These are phyloP conservation scores for Spergularia bocconei DNA, from an alignment of 148 eudicot species.

Conservation along the genomic window DNA sequence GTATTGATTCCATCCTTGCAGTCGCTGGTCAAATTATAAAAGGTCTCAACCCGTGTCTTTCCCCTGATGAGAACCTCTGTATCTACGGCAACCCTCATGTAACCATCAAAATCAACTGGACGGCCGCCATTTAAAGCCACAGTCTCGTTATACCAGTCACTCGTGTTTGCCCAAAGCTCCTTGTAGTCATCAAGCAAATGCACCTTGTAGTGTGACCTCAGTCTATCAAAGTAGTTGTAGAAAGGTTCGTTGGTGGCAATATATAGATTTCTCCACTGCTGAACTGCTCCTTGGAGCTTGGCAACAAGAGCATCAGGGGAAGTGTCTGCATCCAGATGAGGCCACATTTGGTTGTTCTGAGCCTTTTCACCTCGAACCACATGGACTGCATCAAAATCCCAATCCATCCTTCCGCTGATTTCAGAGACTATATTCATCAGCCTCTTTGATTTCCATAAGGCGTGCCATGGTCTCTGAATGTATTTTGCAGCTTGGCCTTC, in stretches of 20 bases:
- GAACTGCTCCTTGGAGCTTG: constrained; percentile 54
- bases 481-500: constrained; percentile 74
- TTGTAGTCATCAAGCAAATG: constrained; percentile 93
- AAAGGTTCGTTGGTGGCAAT: constrained; percentile 91
- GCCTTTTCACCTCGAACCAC: constrained; percentile 94
- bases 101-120: constrained; percentile 84
- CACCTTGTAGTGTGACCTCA: constrained; percentile 87
- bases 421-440: constrained; percentile 92
- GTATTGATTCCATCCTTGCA: constrained; percentile 89
- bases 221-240: constrained; percentile 81
- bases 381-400: constrained; percentile 95
- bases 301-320: constrained; percentile 71
- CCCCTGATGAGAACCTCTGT: constrained; percentile 88
- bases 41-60: constrained; percentile 84
- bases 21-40: constrained; percentile 81
- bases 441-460: constrained; percentile 96
- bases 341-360: constrained; percentile 76
- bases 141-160: constrained; percentile 95
- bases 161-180: constrained; percentile 81
- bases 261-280: constrained; percentile 80
- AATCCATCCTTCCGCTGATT: constrained; percentile 89
- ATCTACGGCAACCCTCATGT: constrained; percentile 93
- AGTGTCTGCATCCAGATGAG: constrained; percentile 80
- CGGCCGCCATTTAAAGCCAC: constrained; percentile 55
- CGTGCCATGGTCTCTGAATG: constrained; percentile 87